Percentiles rank a stretch among this genome's conserved stretches.
Evolutionary conservation across 805 yeast species (phyloP).

Genomic region (Wickerhamiella sorbophila): DNA sequence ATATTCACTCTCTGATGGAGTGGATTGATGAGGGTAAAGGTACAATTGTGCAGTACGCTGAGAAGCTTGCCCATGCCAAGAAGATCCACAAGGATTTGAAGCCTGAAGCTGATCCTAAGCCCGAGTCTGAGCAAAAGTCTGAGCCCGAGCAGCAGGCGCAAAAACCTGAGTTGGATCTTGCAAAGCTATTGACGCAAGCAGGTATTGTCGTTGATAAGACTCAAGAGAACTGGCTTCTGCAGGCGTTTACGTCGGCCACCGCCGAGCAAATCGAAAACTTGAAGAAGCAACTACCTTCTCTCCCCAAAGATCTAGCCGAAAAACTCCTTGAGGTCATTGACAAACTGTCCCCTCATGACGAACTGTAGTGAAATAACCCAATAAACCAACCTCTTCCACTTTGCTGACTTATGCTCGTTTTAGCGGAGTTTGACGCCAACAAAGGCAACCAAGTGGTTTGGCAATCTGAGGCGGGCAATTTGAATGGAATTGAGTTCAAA

Average conservation of each 20-base stretch:
- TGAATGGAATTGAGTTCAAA: slow-evolving; percentile 43
- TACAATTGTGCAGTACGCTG: slow-evolving; percentile 11
- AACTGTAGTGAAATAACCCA: too few relatives aligned
- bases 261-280: neutral
- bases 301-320: neutral
- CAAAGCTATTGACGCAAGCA: neutral
- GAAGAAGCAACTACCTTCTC: neutral
- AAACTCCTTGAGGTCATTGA: neutral
- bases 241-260: neutral
- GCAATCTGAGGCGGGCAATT: slow-evolving; percentile 23
- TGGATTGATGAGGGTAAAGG: slow-evolving; percentile 14
- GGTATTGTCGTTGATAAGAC: neutral
- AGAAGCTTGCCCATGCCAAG: slow-evolving; percentile 10
- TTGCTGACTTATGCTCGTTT: slow-evolving; percentile 30
- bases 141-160: neutral
- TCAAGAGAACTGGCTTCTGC: neutral
- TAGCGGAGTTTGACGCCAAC: slow-evolving; percentile 39
- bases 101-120: slow-evolving; percentile 2
- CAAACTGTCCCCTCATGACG: neutral
- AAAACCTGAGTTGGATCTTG: neutral
- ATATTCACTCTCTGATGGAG: slow-evolving; percentile 9
- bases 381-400: too few relatives aligned
- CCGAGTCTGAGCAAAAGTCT: slow-evolving; percentile 2
- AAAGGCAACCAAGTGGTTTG: slow-evolving; percentile 37
- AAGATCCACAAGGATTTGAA: slow-evolving; percentile 3